These are phyloP conservation scores for Thraustochytrium sp. DNA, from an alignment of 352 stramenopile species.

Conservation along the genomic window DNA sequence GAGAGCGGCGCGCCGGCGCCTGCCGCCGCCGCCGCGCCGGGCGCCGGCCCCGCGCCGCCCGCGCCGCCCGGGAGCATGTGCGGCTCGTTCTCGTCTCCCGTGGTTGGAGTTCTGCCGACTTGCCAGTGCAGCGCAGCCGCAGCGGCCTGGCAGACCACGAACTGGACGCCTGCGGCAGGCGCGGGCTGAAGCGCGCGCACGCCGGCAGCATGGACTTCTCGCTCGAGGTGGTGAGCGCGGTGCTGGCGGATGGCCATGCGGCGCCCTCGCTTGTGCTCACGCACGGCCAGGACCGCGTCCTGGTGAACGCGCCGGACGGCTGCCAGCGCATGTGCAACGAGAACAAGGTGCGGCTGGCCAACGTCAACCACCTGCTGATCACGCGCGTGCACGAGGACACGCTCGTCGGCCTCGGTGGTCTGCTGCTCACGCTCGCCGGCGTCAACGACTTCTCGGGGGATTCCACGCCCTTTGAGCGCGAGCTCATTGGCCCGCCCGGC, in stretches of 20 bases:
- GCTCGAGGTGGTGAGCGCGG: neutral
- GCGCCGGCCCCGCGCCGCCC: too few relatives aligned
- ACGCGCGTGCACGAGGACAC: neutral
- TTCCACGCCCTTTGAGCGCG: neutral
- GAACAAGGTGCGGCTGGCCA: neutral
- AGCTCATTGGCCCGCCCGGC: neutral
- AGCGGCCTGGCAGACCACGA: too few relatives aligned
- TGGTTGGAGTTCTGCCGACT: too few relatives aligned
- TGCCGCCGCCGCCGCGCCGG: neutral
- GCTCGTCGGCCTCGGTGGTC: neutral
- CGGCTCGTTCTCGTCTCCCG: too few relatives aligned
- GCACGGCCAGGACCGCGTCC: neutral
- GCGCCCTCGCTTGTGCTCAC: neutral
- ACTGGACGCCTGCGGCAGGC: too few relatives aligned
- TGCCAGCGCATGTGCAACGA: neutral
- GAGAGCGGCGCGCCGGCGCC: neutral
- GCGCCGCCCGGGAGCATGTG: too few relatives aligned
- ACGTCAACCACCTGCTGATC: neutral
- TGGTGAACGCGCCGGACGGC: constrained; percentile 7
- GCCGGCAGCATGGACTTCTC: neutral
- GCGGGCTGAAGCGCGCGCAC: too few relatives aligned
- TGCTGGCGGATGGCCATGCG: neutral
- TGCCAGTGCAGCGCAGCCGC: too few relatives aligned
- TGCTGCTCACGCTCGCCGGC: constrained; percentile 20
- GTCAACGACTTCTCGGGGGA: neutral